A percentile compares a stretch with the other conserved stretches of the same genome.
Evolutionary conservation across 768 basidiomycete species (phyloP).

Genomic region (Boletus rufocinnamomeus): DNA sequence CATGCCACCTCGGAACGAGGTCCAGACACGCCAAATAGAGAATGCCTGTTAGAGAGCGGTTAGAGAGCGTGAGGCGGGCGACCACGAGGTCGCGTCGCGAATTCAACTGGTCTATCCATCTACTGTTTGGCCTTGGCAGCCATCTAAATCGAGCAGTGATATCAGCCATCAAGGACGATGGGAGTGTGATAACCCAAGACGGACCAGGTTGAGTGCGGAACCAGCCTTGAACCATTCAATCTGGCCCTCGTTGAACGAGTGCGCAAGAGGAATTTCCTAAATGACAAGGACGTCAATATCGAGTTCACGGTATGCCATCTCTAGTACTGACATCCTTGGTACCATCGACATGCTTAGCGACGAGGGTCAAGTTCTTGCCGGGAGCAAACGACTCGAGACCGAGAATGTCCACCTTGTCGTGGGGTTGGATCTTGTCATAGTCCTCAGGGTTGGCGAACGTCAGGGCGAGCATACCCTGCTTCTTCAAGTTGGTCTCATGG

Average conservation of each 20-base stretch:
- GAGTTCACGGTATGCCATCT: not conserved
- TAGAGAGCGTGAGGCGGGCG: conserved; percentile 3
- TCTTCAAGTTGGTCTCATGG: conserved; percentile 98
- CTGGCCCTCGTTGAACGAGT: conserved; percentile 96
- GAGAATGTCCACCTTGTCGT: conserved; percentile 86
- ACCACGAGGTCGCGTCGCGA: not conserved
- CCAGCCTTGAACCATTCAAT: conserved; percentile 99
- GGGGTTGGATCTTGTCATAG: conserved; percentile 89
- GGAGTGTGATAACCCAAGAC: conserved; percentile 28
- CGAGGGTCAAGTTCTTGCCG: conserved; percentile 86
- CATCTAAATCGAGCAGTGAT: conserved; percentile 47
- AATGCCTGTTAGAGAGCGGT: not conserved
- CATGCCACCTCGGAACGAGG: not conserved
- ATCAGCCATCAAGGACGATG: not conserved
- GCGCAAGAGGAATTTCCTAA: conserved; percentile 74
- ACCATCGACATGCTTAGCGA: conserved; percentile 82
- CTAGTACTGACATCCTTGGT: conserved; percentile 54
- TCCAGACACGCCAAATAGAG: not conserved
- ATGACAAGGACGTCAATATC: conserved; percentile 19
- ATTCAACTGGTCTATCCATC: conserved; percentile 19
- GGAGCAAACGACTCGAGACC: conserved; percentile 89
- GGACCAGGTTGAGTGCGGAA: conserved; percentile 84
- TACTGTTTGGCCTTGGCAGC: conserved; percentile 60
- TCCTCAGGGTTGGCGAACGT: conserved; percentile 91
- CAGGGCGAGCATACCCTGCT: conserved; percentile 97